phyloP scores from a whole-genome alignment of 2,329 filamentous ascomycete species.

The Ophiostoma pallidulum region DNA sequence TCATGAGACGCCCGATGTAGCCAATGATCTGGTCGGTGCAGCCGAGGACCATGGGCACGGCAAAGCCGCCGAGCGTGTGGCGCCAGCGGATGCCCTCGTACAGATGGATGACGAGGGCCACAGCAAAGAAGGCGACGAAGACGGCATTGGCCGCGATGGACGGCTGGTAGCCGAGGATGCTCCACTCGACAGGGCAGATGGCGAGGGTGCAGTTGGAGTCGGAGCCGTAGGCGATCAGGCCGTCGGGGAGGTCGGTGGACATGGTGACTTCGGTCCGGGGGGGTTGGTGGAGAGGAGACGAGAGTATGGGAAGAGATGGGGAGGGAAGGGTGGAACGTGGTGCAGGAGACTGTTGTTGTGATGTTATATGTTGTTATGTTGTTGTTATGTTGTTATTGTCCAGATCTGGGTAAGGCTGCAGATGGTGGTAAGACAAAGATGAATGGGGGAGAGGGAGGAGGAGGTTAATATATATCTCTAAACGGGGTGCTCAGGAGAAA shows the following conservation, averaged over 20 bases:
- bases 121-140: conserved; percentile 35
- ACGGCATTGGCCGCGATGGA: conserved; percentile 31
- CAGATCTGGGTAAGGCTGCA: too few relatives aligned
- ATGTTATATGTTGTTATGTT: too few relatives aligned
- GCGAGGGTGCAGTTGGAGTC: conserved; percentile 40
- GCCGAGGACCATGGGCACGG: conserved; percentile 44
- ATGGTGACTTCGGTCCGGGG: too few relatives aligned
- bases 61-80: conserved; percentile 34
- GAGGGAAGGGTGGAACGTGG: too few relatives aligned
- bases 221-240: conserved; percentile 32
- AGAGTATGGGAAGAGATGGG: background rate
- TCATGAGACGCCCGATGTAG: conserved; percentile 50
- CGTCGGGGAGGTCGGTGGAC: conserved; percentile 7
- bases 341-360: too few relatives aligned
- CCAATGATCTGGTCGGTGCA: conserved; percentile 50
- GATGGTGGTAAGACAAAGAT: too few relatives aligned
- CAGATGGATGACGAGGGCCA: conserved; percentile 38
- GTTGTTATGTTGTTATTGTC: too few relatives aligned
- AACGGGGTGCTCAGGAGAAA: too few relatives aligned
- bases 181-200: conserved; percentile 35
- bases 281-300: background rate
- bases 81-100: conserved; percentile 38
- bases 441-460: too few relatives aligned
- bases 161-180: conserved; percentile 39
- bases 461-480: too few relatives aligned